phyloP scores from a whole-genome alignment of 1,284 basidiomycete genomes.

The Ustilago hordei region DNA sequence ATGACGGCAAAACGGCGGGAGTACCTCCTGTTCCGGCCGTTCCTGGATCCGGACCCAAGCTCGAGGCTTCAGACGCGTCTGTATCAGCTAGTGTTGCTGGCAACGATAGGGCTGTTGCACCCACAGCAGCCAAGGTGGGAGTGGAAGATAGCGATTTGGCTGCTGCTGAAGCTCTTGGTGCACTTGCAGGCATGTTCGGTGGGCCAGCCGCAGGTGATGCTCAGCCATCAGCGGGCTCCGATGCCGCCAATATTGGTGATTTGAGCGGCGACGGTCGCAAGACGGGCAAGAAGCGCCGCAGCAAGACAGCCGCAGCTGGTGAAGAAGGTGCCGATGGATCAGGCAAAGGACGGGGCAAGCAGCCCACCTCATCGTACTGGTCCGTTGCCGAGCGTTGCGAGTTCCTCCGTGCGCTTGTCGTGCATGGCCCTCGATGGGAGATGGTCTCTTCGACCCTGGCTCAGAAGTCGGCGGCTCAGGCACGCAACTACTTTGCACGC shows the following conservation, averaged over 20 bases:
- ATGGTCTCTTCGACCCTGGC: constrained; percentile 80
- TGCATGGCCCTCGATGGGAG: constrained; percentile 81
- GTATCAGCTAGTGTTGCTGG: neutral
- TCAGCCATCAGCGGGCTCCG: constrained; percentile 7
- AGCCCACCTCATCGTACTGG: constrained; percentile 72
- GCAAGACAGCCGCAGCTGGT: constrained; percentile 31
- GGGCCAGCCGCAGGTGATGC: constrained; percentile 19
- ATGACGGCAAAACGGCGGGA: constrained; percentile 12
- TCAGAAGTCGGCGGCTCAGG: constrained; percentile 83
- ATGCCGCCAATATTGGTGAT: neutral
- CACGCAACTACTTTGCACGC: constrained; percentile 76
- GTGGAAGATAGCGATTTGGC: constrained; percentile 68
- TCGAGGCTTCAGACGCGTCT: constrained; percentile 5
- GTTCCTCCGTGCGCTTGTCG: constrained; percentile 77
- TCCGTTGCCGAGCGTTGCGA: constrained; percentile 73
- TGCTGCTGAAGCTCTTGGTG: constrained; percentile 70
- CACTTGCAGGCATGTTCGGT: constrained; percentile 61
- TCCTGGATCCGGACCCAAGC: constrained; percentile 6
- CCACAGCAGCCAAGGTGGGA: constrained; percentile 17
- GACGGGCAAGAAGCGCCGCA: constrained; percentile 40
- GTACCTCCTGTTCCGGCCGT: constrained; percentile 5
- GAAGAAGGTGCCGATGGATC: constrained; percentile 29
- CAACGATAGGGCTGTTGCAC: neutral
- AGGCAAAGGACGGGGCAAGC: constrained; percentile 48
- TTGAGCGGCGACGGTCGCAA: constrained; percentile 29